These are phyloP conservation scores for Stagonosporopsis tanaceti DNA, from an alignment of 2,329 filamentous ascomycete genomes.

Conservation along the genomic window DNA sequence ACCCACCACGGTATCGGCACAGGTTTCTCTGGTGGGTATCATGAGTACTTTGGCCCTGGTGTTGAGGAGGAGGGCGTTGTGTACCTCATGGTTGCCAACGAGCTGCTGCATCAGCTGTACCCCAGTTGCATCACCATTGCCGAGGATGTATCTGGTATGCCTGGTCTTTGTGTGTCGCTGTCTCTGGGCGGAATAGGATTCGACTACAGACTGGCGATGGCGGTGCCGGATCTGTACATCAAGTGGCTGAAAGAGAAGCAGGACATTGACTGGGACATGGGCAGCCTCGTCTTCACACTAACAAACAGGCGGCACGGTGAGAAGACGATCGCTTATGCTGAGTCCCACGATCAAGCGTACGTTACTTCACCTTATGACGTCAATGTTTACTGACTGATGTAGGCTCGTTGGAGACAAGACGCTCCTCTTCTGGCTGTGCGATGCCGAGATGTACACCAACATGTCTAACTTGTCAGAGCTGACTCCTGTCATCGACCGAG, in stretches of 20 bases:
- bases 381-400: constrained; percentile 1
- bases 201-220: constrained; percentile 97
- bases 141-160: constrained; percentile 98
- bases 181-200: constrained; percentile 92
- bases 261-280: constrained; percentile 92
- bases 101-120: constrained; percentile 91
- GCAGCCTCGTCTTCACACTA: constrained; percentile 82
- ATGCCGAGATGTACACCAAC: constrained; percentile 96
- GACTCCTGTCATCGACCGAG: constrained; percentile 87
- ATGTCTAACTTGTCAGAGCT: constrained; percentile 89
- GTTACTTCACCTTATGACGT: constrained; percentile 47
- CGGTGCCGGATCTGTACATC: constrained; percentile 98
- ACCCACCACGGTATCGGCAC: constrained; percentile 95
- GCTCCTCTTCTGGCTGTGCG: constrained; percentile 97
- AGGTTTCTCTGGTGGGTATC: constrained; percentile 96
- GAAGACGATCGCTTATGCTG: constrained; percentile 97
- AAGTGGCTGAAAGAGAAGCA: constrained; percentile 95
- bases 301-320: constrained; percentile 94
- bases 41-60: constrained; percentile 90
- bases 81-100: constrained; percentile 95
- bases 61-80: constrained; percentile 94
- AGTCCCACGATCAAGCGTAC: constrained; percentile 97
- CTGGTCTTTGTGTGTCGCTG: constrained; percentile 87
- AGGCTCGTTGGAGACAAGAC: constrained; percentile 96
- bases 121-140: constrained; percentile 89